These are phyloP conservation scores for Globisporangium cederbergense DNA, from an alignment of 352 stramenopile species.

Conservation along the genomic window DNA sequence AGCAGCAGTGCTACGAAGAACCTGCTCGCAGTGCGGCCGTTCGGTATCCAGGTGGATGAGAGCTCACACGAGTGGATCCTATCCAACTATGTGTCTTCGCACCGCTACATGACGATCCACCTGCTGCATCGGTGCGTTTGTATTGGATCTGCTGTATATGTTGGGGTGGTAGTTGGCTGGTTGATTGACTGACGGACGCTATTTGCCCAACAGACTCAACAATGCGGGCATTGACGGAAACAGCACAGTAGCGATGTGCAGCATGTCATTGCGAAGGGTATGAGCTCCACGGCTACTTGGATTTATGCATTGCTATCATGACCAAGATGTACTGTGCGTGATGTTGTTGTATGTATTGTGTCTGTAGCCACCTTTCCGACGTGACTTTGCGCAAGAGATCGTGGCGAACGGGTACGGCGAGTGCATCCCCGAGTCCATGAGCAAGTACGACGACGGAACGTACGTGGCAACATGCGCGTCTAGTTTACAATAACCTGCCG, in stretches of 20 bases:
- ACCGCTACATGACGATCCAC: slow-evolving; percentile 58
- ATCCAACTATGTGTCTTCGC: slow-evolving; percentile 60
- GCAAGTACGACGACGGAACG: slow-evolving; percentile 62
- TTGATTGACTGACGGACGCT: neutral
- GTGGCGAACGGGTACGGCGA: slow-evolving; percentile 57
- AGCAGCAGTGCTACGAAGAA: slow-evolving; percentile 11
- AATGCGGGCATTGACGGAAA: slow-evolving; percentile 19
- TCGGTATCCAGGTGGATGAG: slow-evolving; percentile 74
- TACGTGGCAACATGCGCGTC: slow-evolving; percentile 23
- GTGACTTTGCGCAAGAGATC: slow-evolving; percentile 61
- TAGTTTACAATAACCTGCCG: neutral
- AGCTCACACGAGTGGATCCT: slow-evolving; percentile 63
- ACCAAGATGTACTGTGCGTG: too few relatives aligned
- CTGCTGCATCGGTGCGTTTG: slow-evolving; percentile 49
- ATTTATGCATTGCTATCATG: too few relatives aligned
- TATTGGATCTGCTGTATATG: neutral
- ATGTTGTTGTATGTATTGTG: neutral
- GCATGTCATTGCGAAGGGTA: slow-evolving; percentile 46
- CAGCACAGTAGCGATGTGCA: slow-evolving; percentile 47
- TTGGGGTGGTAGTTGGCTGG: neutral
- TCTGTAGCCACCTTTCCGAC: slow-evolving; percentile 37
- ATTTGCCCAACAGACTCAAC: slow-evolving; percentile 5
- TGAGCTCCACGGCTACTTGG: too few relatives aligned
- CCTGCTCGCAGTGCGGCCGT: slow-evolving; percentile 59
- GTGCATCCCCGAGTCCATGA: slow-evolving; percentile 54